Base-by-base conservation (phyloP, 1,284 basidiomycete species). In the Melampsora larici-populina region DNA sequence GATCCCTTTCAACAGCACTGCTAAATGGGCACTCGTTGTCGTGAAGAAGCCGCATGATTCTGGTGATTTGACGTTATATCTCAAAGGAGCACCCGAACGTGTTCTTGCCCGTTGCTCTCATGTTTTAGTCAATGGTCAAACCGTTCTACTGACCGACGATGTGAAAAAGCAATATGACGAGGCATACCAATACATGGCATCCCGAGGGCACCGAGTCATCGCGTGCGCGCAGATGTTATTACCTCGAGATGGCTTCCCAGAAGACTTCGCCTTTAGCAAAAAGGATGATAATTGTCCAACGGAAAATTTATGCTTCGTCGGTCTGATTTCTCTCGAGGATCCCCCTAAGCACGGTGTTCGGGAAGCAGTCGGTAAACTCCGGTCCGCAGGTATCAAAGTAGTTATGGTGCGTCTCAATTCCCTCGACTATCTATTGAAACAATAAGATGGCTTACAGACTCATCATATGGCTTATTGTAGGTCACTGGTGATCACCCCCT, bases 141-240 rank as follows among this genome's bases (percentile, higher is more conserved):
- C 81, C 65, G 78, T 84, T 11, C 87, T 87, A 3, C 87, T 90
- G 73, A 87, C 87, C 2, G 88, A 89, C 29, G 86, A 86, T n/a
- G 89, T 89, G 83, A 85, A 82, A 78, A 80, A 82, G 33, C 82
- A 82, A 1, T 90, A 89, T 79, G 88, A 90, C 77, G 86, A 86
- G 31, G 89, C 89, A 0, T 90, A 90, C 80, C 80, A 90, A 88
- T 90, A 90, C 83, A 90, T 90, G 89, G 89, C 89, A 3, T 89
- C 89, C 26, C 86, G 89, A 79, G 89, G 89, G 11, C 89, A 90
- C 81, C 88, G 89, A 73, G 89, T 90, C 55, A 90, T 90, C 78
- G 89, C 89, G 29, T 89, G 89, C 80, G 89, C 89, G 0, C 89
- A 89, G 81, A 82, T 84, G 29, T 85, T 89, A 21, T 86, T 90